These are phyloP conservation scores for Conringia planisiliqua DNA, from an alignment of 345 rosid genomes.

Conservation along the genomic window DNA sequence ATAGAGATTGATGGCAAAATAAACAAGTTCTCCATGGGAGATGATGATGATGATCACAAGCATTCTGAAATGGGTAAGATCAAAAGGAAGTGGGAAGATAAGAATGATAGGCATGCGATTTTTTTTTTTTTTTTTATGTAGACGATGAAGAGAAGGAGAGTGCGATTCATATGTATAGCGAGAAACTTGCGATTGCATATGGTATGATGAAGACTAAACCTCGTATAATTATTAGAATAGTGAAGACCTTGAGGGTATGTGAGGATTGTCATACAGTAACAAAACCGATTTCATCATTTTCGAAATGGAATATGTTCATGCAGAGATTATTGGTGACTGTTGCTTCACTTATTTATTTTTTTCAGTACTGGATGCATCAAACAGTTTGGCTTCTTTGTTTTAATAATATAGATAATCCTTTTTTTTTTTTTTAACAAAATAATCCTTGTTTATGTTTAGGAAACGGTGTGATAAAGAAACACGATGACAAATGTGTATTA, in stretches of 20 bases:
- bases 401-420: no score
- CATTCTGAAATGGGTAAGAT: constrained; percentile 62
- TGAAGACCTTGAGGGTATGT: constrained; percentile 75
- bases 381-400: no score
- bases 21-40: constrained; percentile 59
- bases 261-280: constrained; percentile 74
- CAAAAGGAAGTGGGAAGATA: constrained; percentile 57
- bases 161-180: constrained; percentile 56
- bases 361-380: no score
- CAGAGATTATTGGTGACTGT: constrained; percentile 57
- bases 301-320: constrained; percentile 69
- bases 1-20: constrained; percentile 58
- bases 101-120: constrained; percentile 51
- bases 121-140: constrained; percentile 59
- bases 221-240: constrained; percentile 42
- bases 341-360: not conserved
- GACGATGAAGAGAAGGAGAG: constrained; percentile 79
- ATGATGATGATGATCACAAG: constrained; percentile 31
- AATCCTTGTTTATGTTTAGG: no score
- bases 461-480: no score
- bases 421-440: no score
- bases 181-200: constrained; percentile 70
- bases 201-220: constrained; percentile 52
- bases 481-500: no score
- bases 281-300: constrained; percentile 78